Evolutionary conservation across 2,329 filamentous ascomycete genomes (phyloP).

Genomic region (Ceratocystis alfenasii): DNA sequence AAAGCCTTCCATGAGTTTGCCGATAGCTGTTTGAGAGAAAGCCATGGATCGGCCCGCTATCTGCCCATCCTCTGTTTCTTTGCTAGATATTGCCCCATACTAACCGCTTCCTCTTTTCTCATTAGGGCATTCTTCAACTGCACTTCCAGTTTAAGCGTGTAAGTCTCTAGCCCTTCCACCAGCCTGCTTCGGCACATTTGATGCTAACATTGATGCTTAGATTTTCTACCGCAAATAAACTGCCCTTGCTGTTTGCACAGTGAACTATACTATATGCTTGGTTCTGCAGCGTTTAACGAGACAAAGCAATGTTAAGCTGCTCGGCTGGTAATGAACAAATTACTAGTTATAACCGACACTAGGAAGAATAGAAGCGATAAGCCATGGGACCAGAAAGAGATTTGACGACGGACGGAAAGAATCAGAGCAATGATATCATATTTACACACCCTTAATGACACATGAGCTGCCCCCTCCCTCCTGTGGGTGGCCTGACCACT

Average conservation of each 20-base stretch:
- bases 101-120: slow-evolving; percentile 22
- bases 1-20: not conserved
- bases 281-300: not conserved
- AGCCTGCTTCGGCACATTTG: slow-evolving; percentile 1
- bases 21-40: not conserved
- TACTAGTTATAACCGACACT: not conserved
- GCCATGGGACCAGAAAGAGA: not conserved
- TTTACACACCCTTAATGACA: not conserved
- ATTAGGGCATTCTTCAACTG: slow-evolving; percentile 80
- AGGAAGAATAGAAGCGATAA: not conserved
- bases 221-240: slow-evolving; percentile 46
- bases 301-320: not conserved
- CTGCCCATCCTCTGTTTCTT: slow-evolving; percentile 11
- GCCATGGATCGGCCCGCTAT: not conserved
- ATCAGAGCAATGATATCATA: not conserved
- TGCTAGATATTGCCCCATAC: slow-evolving; percentile 16
- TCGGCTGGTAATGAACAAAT: not conserved
- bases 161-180: slow-evolving; percentile 25
- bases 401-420: not conserved
- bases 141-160: slow-evolving; percentile 99
- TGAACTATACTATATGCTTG: not conserved
- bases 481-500: not conserved
- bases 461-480: not conserved
- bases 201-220: slow-evolving; percentile 28
- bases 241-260: not conserved